Base-by-base conservation (phyloP, 257 asterid species). In the Ehretia macrophylla region DNA sequence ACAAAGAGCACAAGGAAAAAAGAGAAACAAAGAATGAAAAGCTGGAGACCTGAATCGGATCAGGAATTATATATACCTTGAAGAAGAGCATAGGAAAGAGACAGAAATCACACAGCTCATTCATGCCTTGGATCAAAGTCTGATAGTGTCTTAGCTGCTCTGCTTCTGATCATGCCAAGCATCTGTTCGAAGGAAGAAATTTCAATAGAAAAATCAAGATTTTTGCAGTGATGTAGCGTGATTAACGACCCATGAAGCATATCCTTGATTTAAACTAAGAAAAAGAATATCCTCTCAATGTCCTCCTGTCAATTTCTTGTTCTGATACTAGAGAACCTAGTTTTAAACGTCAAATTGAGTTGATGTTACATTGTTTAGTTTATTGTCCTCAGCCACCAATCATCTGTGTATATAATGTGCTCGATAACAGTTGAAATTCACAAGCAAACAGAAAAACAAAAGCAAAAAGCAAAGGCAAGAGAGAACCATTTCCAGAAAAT, bases 291-390 rank as follows among this genome's bases (percentile, higher is more conserved):
- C 52, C 52, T 48, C 4, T 17, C 16, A 1, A 16, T 49, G 8
- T 49, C 54, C 22, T 49, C 12, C 54, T 49, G 54, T 49, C 27
- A 48, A 48, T 49, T 49, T 49, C 54, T 49, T 49, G 54, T 49
- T 49, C 22, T 21, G 9, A 49, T 49, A 21, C 54, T 3, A 11
- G 10, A 13, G n/a, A 13, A 49, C 54, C 16, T 49, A 49, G 54
- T 18, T n/a, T 49, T 49, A 8, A n/a, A 49, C 54, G 27, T 27
- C 35, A 27, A 27, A 1, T n/a, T 49, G 1, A 49, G 8, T 49
- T 11, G 11, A 17, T 12, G 14, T 49, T 47, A n/a, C 16, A 12
- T 6, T 49, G 54, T 17, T 17, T 8, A 21, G 0, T n/a, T 8
- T 17, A 9, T 49, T 49, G 27, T 13, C 1, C 54, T n/a, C 27